These are phyloP conservation scores for Grifola frondosa DNA, from an alignment of 1,284 basidiomycete genomes.

Conservation along the genomic window DNA sequence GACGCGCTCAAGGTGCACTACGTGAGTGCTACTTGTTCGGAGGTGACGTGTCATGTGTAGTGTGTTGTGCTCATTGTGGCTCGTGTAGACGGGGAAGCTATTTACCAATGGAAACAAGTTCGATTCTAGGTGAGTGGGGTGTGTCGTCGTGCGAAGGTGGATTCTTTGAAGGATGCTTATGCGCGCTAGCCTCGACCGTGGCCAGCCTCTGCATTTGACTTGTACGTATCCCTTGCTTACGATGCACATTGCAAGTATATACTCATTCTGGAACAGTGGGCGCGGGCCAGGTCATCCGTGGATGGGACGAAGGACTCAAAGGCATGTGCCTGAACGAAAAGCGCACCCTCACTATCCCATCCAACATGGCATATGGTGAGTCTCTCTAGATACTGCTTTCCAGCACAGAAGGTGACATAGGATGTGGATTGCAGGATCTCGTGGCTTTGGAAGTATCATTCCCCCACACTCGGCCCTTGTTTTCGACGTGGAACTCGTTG, in stretches of 20 bases:
- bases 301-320: slow-evolving; percentile 77
- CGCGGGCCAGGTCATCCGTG: slow-evolving; percentile 77
- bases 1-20: slow-evolving; percentile 79
- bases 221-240: slow-evolving; percentile 44
- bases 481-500: slow-evolving; percentile 85
- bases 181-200: slow-evolving; percentile 65
- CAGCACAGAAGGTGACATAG: too few species aligned
- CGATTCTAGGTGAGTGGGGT: slow-evolving; percentile 70
- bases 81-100: slow-evolving; percentile 69
- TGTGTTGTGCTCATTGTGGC: neutral
- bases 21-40: slow-evolving; percentile 44
- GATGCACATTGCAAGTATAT: neutral
- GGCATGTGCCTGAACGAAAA: slow-evolving; percentile 92
- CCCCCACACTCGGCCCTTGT: slow-evolving; percentile 83
- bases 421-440: slow-evolving; percentile 59
- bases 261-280: slow-evolving; percentile 54
- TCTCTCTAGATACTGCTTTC: slow-evolving; percentile 14
- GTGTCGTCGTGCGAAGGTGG: too few species aligned
- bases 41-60: neutral
- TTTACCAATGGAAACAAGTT: slow-evolving; percentile 76
- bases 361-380: slow-evolving; percentile 79
- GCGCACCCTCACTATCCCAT: slow-evolving; percentile 86
- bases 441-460: slow-evolving; percentile 77
- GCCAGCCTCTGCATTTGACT: slow-evolving; percentile 63
- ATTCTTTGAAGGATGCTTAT: too few species aligned